Percentiles rank a stretch among this genome's conserved stretches.
These are phyloP conservation scores for Xylaria sp. DNA, from an alignment of 2,329 filamentous ascomycete genomes.

Conservation along the genomic window DNA sequence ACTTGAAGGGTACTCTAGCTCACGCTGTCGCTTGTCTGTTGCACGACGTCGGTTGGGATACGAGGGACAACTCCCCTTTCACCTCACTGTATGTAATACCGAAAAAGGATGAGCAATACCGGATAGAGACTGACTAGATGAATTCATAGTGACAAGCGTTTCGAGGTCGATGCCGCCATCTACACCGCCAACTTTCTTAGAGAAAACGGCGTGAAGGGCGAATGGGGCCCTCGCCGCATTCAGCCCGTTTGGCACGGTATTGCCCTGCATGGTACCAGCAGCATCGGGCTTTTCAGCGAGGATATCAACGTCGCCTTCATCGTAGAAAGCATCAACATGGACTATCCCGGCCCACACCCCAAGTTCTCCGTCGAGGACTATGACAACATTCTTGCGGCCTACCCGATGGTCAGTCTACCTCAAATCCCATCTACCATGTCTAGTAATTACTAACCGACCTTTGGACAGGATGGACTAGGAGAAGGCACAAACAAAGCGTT, in stretches of 20 bases:
- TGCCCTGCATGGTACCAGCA: slow-evolving; percentile 36
- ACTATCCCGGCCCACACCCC: slow-evolving; percentile 30
- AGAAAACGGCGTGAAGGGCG: slow-evolving; percentile 27
- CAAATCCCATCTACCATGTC: too few species aligned
- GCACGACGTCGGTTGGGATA: slow-evolving; percentile 39
- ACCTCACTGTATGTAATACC: slow-evolving; percentile 9
- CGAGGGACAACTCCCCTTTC: slow-evolving; percentile 30
- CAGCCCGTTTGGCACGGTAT: slow-evolving; percentile 37
- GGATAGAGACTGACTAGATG: background rate
- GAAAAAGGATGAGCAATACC: background rate
- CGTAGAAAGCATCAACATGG: slow-evolving; percentile 33
- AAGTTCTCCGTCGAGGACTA: slow-evolving; percentile 29
- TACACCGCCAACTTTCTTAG: slow-evolving; percentile 33
- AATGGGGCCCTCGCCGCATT: slow-evolving; percentile 30
- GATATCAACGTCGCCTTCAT: slow-evolving; percentile 30
- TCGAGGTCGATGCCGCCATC: slow-evolving; percentile 39
- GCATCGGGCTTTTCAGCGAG: slow-evolving; percentile 34
- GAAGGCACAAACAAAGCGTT: slow-evolving; percentile 35
- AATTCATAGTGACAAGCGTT: slow-evolving; percentile 32
- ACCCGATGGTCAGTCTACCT: slow-evolving; percentile 10
- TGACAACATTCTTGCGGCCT: slow-evolving; percentile 25
- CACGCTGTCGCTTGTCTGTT: slow-evolving; percentile 33
- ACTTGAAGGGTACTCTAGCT: too few species aligned
- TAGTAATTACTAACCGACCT: too few species aligned
- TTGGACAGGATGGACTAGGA: slow-evolving; percentile 23